These are phyloP conservation scores for Apiotrichum domesticum DNA, from an alignment of 1,284 basidiomycete genomes.

Conservation along the genomic window DNA sequence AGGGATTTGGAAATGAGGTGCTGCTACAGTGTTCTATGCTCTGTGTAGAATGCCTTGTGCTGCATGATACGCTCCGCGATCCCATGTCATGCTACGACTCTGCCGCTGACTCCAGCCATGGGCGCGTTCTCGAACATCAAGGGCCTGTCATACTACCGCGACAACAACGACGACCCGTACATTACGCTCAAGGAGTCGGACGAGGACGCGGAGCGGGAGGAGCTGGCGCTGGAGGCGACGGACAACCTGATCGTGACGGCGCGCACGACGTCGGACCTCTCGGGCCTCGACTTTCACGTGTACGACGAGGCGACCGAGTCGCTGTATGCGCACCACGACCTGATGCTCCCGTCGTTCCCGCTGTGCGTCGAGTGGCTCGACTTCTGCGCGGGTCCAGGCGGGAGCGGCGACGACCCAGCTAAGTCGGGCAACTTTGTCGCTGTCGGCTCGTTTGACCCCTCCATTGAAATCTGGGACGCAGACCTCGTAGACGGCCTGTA, in stretches of 20 bases:
- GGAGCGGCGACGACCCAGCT: constrained; percentile 33
- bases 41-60: too few species aligned
- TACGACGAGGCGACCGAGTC: constrained; percentile 90
- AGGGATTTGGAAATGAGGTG: neutral
- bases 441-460: constrained; percentile 93
- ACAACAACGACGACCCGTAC: constrained; percentile 93
- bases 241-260: constrained; percentile 91
- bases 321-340: constrained; percentile 94
- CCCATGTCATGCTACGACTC: too few species aligned
- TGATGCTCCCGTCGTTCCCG: constrained; percentile 95
- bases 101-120: constrained; percentile 51
- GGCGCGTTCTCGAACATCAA: constrained; percentile 96
- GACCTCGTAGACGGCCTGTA: constrained; percentile 93
- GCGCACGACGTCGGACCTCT: constrained; percentile 95
- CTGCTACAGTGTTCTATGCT: too few species aligned
- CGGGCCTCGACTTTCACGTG: constrained; percentile 90
- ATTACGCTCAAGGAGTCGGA: constrained; percentile 88
- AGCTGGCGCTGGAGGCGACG: constrained; percentile 79
- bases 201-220: constrained; percentile 73
- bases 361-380: constrained; percentile 99
- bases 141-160: constrained; percentile 82
- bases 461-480: constrained; percentile 97
- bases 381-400: constrained; percentile 54
- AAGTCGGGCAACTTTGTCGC: constrained; percentile 80
- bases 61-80: too few species aligned